Conservation (phyloP, 1,284 basidiomycete species). For the Cerioporus squamosus region DNA sequence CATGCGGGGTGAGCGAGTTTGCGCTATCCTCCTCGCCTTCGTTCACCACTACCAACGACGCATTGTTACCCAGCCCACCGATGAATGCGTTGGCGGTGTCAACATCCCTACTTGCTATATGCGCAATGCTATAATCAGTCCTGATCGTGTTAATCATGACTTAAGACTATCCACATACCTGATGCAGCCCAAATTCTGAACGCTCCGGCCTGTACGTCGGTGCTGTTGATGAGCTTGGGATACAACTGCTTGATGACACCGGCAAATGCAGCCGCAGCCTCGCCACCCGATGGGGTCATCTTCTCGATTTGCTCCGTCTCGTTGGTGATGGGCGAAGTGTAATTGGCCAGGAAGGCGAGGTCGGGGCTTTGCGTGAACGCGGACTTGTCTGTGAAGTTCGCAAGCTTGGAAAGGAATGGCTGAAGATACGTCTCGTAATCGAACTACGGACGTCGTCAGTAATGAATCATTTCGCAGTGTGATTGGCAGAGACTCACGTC, state of each 20-base stretch:
- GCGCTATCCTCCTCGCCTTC: conserved; percentile 26
- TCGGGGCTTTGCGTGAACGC: conserved; percentile 15
- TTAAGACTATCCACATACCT: conserved; percentile 15
- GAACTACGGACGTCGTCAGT: conserved; percentile 5
- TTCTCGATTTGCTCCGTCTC: conserved; percentile 26
- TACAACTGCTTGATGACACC: conserved; percentile 22
- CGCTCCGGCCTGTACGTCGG: background rate
- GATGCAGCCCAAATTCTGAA: conserved; percentile 26
- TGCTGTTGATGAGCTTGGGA: conserved; percentile 11
- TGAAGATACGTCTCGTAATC: conserved; percentile 27
- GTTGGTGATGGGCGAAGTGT: conserved; percentile 26
- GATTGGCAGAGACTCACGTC: conserved; percentile 9
- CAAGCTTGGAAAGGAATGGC: conserved; percentile 26
- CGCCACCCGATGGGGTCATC: conserved; percentile 24
- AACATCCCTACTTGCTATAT: conserved; percentile 15
- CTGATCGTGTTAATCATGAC: background rate
- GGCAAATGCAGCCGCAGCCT: conserved; percentile 23
- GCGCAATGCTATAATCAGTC: background rate
- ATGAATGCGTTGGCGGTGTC: conserved; percentile 25
- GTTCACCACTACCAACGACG: conserved; percentile 16
- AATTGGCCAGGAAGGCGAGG: conserved; percentile 18
- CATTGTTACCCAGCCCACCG: conserved; percentile 18
- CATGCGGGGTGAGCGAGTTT: conserved; percentile 27
- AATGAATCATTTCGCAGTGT: too few species aligned
- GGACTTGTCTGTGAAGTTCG: conserved; percentile 18